Percentiles rank a stretch among this genome's conserved stretches.
Conservation (phyloP, 345 rosid genomes). For the Eucalyptus rudis region DNA sequence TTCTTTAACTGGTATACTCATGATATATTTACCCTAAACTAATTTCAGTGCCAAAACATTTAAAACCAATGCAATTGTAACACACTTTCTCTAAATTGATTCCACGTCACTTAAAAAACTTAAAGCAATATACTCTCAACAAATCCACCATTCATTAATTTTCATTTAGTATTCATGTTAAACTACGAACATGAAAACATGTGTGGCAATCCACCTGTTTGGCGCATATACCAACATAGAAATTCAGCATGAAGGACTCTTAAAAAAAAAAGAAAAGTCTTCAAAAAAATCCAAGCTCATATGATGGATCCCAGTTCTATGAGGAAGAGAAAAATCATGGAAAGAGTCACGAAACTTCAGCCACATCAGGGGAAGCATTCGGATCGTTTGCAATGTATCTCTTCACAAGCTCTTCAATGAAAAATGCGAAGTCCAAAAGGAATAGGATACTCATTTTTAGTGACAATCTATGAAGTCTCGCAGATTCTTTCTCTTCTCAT, state of each 20-base stretch:
- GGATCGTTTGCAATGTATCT: fast-evolving
- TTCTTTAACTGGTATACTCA: fast-evolving
- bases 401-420: neutral
- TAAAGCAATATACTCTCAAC: fast-evolving
- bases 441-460: too few species aligned
- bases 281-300: too few species aligned
- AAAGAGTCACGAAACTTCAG: neutral
- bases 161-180: neutral
- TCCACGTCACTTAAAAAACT: fast-evolving
- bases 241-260: neutral
- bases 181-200: neutral
- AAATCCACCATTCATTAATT: too few species aligned
- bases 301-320: fast-evolving
- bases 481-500: too few species aligned
- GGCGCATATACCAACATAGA: neutral
- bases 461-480: too few species aligned
- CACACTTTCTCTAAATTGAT: neutral
- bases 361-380: neutral
- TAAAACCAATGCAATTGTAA: neutral
- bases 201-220: neutral
- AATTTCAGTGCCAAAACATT: neutral
- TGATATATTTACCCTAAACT: too few species aligned
- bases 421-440: neutral
- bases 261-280: too few species aligned
- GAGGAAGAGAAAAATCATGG: neutral